Percentiles rank a stretch among this genome's conserved stretches.
These are phyloP conservation scores for Pseudocercospora vitis DNA, from an alignment of 2,329 filamentous ascomycete genomes.

Conservation along the genomic window DNA sequence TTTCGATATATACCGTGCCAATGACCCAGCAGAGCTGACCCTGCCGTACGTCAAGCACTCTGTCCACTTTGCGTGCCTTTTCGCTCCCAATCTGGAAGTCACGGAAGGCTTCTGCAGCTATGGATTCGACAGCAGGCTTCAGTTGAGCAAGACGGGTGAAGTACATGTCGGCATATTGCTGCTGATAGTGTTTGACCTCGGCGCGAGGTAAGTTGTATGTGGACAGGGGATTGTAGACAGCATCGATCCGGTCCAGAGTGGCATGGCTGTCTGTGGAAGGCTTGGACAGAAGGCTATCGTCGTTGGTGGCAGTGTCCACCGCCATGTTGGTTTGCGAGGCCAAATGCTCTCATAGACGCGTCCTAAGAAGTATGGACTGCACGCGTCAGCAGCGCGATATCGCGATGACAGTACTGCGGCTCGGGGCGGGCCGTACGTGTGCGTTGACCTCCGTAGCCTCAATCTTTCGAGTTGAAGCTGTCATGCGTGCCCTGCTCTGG, in stretches of 20 bases:
- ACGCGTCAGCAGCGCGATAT: too few species aligned
- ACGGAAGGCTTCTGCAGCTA: constrained; percentile 74
- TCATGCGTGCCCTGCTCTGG: too few species aligned
- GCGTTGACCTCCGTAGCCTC: too few species aligned
- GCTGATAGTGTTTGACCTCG: constrained; percentile 70
- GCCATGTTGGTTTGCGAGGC: constrained; percentile 21
- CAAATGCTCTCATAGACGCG: too few species aligned
- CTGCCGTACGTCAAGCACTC: constrained; percentile 92
- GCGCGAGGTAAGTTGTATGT: constrained; percentile 71
- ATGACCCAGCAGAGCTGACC: constrained; percentile 93
- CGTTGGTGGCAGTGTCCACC: constrained; percentile 21
- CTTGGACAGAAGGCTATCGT: constrained; percentile 27
- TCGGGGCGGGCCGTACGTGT: too few species aligned
- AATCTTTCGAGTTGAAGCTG: too few species aligned
- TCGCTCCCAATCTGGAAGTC: constrained; percentile 75
- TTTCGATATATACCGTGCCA: constrained; percentile 95
- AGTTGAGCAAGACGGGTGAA: constrained; percentile 85
- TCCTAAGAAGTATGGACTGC: too few species aligned
- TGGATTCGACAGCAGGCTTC: constrained; percentile 75
- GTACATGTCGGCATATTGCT: constrained; percentile 98
- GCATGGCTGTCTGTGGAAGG: constrained; percentile 40
- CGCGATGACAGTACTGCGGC: too few species aligned
- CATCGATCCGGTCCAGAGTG: constrained; percentile 55
- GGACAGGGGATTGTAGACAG: constrained; percentile 70
- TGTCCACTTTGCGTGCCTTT: constrained; percentile 71